phyloP scores from a whole-genome alignment of 2,329 filamentous ascomycete genomes.

The Paraconiothyrium brasiliense region DNA sequence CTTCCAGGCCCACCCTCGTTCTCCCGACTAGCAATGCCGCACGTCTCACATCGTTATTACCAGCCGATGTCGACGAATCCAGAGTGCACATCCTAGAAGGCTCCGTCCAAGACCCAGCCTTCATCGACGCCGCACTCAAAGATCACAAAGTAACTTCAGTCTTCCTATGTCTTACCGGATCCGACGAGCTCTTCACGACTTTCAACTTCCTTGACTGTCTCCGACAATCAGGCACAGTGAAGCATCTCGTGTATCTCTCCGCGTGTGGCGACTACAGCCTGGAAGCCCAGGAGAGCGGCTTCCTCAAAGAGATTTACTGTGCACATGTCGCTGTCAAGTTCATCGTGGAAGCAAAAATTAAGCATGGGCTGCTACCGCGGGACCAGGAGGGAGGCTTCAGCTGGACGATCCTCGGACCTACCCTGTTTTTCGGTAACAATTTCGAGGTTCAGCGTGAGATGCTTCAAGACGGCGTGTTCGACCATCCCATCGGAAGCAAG shows the following conservation, averaged over 20 bases:
- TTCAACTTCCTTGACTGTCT: slow-evolving; percentile 9
- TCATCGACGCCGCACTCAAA: slow-evolving; percentile 1
- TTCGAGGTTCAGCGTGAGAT: background rate
- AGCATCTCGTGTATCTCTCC: slow-evolving; percentile 13
- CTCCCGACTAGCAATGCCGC: slow-evolving; percentile 3
- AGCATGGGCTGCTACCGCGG: slow-evolving; percentile 9
- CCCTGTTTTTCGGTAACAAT: slow-evolving; percentile 6
- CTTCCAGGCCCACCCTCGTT: slow-evolving; percentile 12
- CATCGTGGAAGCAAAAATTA: slow-evolving; percentile 13
- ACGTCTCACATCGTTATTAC: slow-evolving; percentile 5
- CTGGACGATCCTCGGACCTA: slow-evolving; percentile 8
- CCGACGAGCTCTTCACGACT: slow-evolving; percentile 16
- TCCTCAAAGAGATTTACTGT: background rate
- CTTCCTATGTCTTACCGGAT: slow-evolving; percentile 12
- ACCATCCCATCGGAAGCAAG: slow-evolving; percentile 9
- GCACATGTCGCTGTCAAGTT: slow-evolving; percentile 13
- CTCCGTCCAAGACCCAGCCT: slow-evolving; percentile 6
- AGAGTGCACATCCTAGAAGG: slow-evolving; percentile 3
- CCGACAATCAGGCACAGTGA: slow-evolving; percentile 7
- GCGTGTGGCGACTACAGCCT: slow-evolving; percentile 4
- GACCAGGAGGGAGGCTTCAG: slow-evolving; percentile 10
- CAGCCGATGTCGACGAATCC: slow-evolving; percentile 5
- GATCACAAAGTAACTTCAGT: slow-evolving; percentile 10
- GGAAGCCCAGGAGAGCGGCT: slow-evolving; percentile 1
- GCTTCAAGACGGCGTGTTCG: background rate